A percentile compares a stretch with the other conserved stretches of the same genome.
These are phyloP conservation scores for Berberis vulgaris DNA, from an alignment of 164 flowering plant genomes.

Conservation along the genomic window DNA sequence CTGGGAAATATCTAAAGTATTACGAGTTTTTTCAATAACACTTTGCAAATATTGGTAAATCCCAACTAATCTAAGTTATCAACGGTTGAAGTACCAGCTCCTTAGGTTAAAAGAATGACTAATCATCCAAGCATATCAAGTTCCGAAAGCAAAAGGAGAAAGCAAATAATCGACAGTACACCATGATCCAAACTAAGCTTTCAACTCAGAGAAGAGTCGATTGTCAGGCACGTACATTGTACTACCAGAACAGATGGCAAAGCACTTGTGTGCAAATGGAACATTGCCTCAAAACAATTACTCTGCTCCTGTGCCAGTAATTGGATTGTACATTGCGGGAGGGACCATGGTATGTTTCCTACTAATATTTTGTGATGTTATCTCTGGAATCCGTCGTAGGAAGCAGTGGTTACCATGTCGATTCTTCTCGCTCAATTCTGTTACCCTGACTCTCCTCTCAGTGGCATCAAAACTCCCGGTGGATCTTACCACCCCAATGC, in stretches of 20 bases:
- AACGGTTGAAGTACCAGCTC: too few relatives aligned
- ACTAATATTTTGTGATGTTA: background rate
- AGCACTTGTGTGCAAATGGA: background rate
- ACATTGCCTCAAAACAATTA: background rate
- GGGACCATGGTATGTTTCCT: background rate
- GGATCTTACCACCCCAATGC: conserved; percentile 12
- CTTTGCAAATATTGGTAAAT: too few relatives aligned
- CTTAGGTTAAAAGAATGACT: too few relatives aligned
- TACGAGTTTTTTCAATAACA: too few relatives aligned
- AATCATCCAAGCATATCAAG: too few relatives aligned
- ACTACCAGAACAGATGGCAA: background rate
- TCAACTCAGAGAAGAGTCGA: too few relatives aligned
- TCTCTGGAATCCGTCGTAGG: background rate
- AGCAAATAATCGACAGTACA: too few relatives aligned
- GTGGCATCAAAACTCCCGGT: conserved; percentile 6
- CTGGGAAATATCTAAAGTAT: too few relatives aligned
- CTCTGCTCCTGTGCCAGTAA: background rate
- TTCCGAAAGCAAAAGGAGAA: too few relatives aligned
- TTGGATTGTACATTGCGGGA: conserved; percentile 1
- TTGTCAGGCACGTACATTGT: too few relatives aligned
- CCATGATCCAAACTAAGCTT: too few relatives aligned
- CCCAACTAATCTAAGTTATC: too few relatives aligned
- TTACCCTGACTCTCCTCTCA: conserved; percentile 4
- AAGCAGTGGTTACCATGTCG: conserved; percentile 9
- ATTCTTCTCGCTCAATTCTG: conserved; percentile 5